These are phyloP conservation scores for Boletus rufocinnamomeus DNA, from an alignment of 768 basidiomycete genomes.

Conservation along the genomic window DNA sequence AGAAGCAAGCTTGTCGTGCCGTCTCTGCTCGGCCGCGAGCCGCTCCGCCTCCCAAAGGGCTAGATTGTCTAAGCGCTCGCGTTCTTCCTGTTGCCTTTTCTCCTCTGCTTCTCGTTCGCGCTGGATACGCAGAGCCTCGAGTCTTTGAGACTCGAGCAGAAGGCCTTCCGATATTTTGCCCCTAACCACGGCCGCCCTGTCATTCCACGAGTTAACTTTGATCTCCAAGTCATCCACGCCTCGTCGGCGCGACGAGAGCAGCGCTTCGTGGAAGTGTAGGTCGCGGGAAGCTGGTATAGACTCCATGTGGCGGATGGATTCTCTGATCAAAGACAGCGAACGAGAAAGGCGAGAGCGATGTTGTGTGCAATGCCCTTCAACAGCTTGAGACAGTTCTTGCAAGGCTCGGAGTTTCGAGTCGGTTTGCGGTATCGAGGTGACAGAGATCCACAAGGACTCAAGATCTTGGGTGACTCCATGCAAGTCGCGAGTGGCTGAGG, in stretches of 20 bases:
- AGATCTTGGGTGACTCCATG: slow-evolving; percentile 43
- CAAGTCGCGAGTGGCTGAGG: slow-evolving; percentile 41
- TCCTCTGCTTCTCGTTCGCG: slow-evolving; percentile 32
- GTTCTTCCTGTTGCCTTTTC: slow-evolving; percentile 20
- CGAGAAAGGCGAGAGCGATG: slow-evolving; percentile 43
- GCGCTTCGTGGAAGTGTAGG: slow-evolving; percentile 43
- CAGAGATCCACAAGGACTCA: slow-evolving; percentile 37
- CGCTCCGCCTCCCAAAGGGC: slow-evolving; percentile 39
- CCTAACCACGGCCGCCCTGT: slow-evolving; percentile 35
- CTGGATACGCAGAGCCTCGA: slow-evolving; percentile 40
- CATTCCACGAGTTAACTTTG: slow-evolving; percentile 50
- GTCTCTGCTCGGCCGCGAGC: slow-evolving; percentile 26
- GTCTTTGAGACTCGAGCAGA: slow-evolving; percentile 43
- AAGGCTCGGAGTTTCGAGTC: slow-evolving; percentile 39
- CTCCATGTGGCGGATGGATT: slow-evolving; percentile 59
- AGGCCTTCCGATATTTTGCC: slow-evolving; percentile 42
- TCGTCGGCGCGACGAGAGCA: slow-evolving; percentile 51
- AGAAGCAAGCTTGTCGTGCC: slow-evolving; percentile 29
- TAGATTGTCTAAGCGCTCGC: slow-evolving; percentile 35
- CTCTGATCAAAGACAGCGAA: slow-evolving; percentile 55
- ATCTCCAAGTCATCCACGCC: slow-evolving; percentile 54
- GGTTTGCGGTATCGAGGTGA: slow-evolving; percentile 32
- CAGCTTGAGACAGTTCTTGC: slow-evolving; percentile 35
- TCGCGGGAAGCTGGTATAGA: slow-evolving; percentile 45
- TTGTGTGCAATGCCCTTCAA: slow-evolving; percentile 38